Percentiles rank a stretch among this genome's conserved stretches.
These are phyloP conservation scores for Yamadazyma insecticola DNA, from an alignment of 805 yeast species.

Conservation along the genomic window DNA sequence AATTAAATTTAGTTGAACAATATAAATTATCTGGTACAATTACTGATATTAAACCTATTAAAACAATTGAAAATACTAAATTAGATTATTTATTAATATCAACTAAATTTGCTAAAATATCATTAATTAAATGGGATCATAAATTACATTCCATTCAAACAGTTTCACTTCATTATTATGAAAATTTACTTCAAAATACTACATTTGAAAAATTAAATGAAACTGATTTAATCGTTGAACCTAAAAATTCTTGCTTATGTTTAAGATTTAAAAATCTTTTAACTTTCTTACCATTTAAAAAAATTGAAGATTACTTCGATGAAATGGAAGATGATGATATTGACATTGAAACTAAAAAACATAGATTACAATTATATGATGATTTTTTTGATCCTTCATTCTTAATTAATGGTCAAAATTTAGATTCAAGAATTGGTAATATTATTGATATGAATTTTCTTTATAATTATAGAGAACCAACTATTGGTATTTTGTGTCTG, in stretches of 20 bases:
- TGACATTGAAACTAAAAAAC: conserved; percentile 4
- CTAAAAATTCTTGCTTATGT: conserved; percentile 50
- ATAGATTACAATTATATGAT: conserved; percentile 2
- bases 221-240: conserved; percentile 56
- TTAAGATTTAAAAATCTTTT: conserved; percentile 63
- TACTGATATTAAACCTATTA: conserved; percentile 49
- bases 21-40: conserved; percentile 68
- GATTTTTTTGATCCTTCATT: conserved; percentile 50
- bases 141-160: conserved; percentile 55
- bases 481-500: conserved; percentile 64
- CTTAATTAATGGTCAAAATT: conserved; percentile 49
- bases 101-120: conserved; percentile 72
- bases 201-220: conserved; percentile 40
- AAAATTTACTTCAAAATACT: conserved; percentile 52
- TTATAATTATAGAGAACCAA: conserved; percentile 75
- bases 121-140: conserved; percentile 69
- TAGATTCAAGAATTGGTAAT: conserved; percentile 56
- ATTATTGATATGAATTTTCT: conserved; percentile 71
- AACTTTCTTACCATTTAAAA: conserved; percentile 67
- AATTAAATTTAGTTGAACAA: conserved; percentile 48
- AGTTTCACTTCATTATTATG: conserved; percentile 82
- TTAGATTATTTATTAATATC: conserved; percentile 61
- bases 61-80: conserved; percentile 41
- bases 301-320: conserved; percentile 34
- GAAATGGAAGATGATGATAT: conserved; percentile 21